Conservation (phyloP, 2,329 filamentous ascomycete species). For the Pseudopithomyces chartarum region DNA sequence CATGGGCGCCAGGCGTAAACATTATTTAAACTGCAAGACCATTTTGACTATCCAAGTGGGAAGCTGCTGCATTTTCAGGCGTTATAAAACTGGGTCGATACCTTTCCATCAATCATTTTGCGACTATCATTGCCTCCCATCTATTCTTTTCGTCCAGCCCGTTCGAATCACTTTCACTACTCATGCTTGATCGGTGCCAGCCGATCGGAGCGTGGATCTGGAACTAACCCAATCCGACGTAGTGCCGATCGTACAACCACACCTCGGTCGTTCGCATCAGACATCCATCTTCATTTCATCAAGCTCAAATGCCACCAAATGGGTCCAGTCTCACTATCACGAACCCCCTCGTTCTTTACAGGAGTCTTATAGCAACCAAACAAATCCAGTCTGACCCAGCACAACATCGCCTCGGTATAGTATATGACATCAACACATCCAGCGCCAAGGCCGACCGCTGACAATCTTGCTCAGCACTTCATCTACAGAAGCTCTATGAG, state of each 20-base stretch:
- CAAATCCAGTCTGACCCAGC: slow-evolving; percentile 71
- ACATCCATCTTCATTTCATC: slow-evolving; percentile 12
- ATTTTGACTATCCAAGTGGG: slow-evolving; percentile 15
- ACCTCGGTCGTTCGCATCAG: slow-evolving; percentile 23
- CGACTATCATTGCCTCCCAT: not conserved
- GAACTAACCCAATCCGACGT: slow-evolving; percentile 28
- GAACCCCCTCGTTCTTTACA: slow-evolving; percentile 78
- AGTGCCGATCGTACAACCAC: slow-evolving; percentile 24
- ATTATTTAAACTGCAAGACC: slow-evolving; percentile 54
- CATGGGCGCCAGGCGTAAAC: slow-evolving; percentile 76
- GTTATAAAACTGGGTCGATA: slow-evolving; percentile 15
- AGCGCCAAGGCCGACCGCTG: slow-evolving; percentile 19
- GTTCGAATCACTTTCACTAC: not conserved
- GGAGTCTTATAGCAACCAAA: slow-evolving; percentile 70
- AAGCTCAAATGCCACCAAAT: slow-evolving; percentile 39
- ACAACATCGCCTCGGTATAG: slow-evolving; percentile 65
- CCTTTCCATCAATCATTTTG: not conserved
- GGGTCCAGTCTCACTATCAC: slow-evolving; percentile 54
- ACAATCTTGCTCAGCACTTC: slow-evolving; percentile 58
- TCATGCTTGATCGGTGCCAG: not conserved
- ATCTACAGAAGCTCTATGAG: slow-evolving; percentile 77
- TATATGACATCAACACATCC: slow-evolving; percentile 42
- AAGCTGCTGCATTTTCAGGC: slow-evolving; percentile 33
- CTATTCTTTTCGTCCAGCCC: not conserved
- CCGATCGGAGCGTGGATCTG: slow-evolving; percentile 1